Base-by-base conservation (phyloP, 1,284 basidiomycete genomes). In the Puccinia sorghi region DNA sequence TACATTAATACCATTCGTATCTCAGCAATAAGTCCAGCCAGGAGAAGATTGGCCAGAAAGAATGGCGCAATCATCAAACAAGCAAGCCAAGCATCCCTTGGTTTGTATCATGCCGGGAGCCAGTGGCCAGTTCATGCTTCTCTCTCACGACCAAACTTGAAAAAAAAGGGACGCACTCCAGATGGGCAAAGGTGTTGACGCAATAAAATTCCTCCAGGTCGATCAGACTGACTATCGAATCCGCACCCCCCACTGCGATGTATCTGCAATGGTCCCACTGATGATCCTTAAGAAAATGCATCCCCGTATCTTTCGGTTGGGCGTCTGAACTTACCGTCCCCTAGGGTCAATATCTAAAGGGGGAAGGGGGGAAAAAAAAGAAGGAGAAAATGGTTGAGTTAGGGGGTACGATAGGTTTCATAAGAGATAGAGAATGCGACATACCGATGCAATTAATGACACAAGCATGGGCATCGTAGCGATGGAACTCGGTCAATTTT, bases 181-280 rank as follows among this genome's bases (percentile, higher is more conserved):
- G 56, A 61, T 72, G 71, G 43, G 71, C 32, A 61, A 72, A 72
- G 27, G 71, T 72, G 17, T 72, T 72, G 37, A 72, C 71, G 32
- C 71, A 72, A 72, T 72, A 72, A 27, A 72, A 72, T 27, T 72
- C 71, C 37, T 59, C 52, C 9, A 72, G 52, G 41, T 72, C 71
- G 27, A 72, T 56, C 27, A 72, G 41, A 39, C 71, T 72, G 56
- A 72, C 71, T 17, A 72, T 72, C 27, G 71, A 72, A 46, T 72
- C 71, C 1, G 71, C 71, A 9, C 71, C 71, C 2, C 71, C 71
- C 11, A 72, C 56, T 8, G 71, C 71, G 3, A 72, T 72, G 56
- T 72, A 72, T 46, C 71, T 72, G 4, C 5, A 59, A 32, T n/a
- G n/a, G n/a, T 22, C 56, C 27, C 22, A 22, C 25, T 11, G 27